These are phyloP conservation scores for Ramaria sp. DNA, from an alignment of 768 basidiomycete species.

Conservation along the genomic window DNA sequence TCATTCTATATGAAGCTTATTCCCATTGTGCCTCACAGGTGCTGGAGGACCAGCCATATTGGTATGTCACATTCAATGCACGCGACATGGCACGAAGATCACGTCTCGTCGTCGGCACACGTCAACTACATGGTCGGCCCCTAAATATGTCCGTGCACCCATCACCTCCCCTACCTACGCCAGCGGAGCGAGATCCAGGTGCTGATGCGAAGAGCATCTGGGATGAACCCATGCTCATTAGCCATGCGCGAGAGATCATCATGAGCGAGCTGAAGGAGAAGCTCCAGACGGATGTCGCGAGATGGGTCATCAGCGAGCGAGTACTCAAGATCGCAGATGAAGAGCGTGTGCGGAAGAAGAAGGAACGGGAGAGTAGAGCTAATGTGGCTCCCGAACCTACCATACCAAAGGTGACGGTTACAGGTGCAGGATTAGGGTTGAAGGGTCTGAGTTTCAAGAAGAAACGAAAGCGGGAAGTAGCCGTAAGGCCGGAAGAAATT, in stretches of 20 bases:
- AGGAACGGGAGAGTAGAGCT: conserved; percentile 13
- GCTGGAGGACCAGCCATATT: conserved; percentile 55
- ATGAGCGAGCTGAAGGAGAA: conserved; percentile 41
- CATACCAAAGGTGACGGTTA: conserved; percentile 12
- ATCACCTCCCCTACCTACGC: conserved; percentile 23
- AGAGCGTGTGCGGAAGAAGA: conserved; percentile 31
- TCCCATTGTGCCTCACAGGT: conserved; percentile 31
- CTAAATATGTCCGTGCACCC: conserved; percentile 44
- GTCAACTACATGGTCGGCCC: conserved; percentile 46
- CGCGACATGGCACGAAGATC: conserved; percentile 55
- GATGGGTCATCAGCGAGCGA: conserved; percentile 44
- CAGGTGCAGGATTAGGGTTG: conserved; percentile 12
- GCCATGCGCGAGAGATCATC: conserved; percentile 44
- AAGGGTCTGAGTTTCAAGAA: conserved; percentile 15
- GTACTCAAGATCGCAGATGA: conserved; percentile 42
- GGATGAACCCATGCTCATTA: conserved; percentile 42
- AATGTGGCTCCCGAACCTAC: no score
- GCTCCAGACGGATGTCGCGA: conserved; percentile 56
- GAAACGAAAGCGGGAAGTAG: conserved; percentile 24
- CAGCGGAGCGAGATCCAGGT: conserved; percentile 13
- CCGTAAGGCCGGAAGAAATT: conserved; percentile 28
- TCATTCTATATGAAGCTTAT: background rate
- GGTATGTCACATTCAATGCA: conserved; percentile 74
- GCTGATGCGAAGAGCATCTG: conserved; percentile 28
- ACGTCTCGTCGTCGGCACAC: conserved; percentile 46